Base-by-base conservation (phyloP, 2,329 filamentous ascomycete species). In the Colletotrichum liriopes region DNA sequence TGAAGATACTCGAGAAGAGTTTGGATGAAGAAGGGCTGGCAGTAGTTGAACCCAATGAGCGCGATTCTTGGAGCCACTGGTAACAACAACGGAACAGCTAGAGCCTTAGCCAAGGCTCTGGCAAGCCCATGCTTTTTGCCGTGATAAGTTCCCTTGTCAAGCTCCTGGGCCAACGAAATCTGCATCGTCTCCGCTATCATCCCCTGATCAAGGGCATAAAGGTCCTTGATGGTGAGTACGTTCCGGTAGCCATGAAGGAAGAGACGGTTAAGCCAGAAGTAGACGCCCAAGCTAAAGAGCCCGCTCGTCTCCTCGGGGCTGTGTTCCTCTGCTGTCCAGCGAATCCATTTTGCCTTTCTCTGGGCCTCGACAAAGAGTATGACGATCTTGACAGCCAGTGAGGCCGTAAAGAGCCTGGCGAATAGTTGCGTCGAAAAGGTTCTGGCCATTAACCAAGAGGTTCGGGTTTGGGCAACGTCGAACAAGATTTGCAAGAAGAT, bases 11-110 rank as follows among this genome's bases (percentile, higher is more conserved):
- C 68, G 0, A 86, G 75, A 0, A 83, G 77, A 0, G 78, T 76
- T 18, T 83, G 77, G 65, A 86, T 83, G 45, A 86, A 81, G 32
- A 86, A 82, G 0, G 85, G 84, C 56, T 84, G 83, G 47, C 82
- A 84, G 51, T 84, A 84, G 23, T 77, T 82, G 71, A 85, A 84
- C 16, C 79, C 84, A 5, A 83, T 78, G 5, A 84, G 75, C 1
- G 80, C 80, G 9, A 84, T 75, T 9, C 83, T 78, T 1, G 84
- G 82, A 1, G 77, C 76, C 1, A 85, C 72, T 0, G 84, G 82
- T 0, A 82, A 69, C 0, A 85, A 65, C 2, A 83, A 74, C 0
- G 80, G 80, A 0, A 80, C 78, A 0, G 75, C 68, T 1, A 85
- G 74, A 0, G 82, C 78, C 26, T 75, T 78, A 3, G 64, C 67